Evolutionary conservation across 1,284 basidiomycete genomes (phyloP).

Genomic region (Moesziomyces parantarcticus): DNA sequence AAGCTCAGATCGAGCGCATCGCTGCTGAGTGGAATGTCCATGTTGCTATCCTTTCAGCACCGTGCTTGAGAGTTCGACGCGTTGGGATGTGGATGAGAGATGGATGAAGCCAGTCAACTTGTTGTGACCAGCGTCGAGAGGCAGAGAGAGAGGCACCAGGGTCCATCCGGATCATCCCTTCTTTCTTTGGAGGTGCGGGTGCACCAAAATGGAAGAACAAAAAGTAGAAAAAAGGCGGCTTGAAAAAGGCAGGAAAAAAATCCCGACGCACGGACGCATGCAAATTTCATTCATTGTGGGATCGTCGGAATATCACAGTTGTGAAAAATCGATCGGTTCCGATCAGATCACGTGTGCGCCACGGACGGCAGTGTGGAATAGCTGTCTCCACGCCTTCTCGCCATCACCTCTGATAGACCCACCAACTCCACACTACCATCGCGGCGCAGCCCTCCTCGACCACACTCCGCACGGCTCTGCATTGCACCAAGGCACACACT

Average conservation of each 20-base stretch:
- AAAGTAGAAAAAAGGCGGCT: not conserved
- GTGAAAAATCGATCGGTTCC: constrained; percentile 17
- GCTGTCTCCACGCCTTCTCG: not conserved
- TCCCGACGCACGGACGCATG: constrained; percentile 10
- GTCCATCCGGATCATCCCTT: not conserved
- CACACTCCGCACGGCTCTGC: not conserved
- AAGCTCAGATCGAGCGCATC: constrained; percentile 91
- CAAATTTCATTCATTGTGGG: not conserved
- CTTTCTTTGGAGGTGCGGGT: too few relatives aligned
- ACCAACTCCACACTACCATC: not conserved
- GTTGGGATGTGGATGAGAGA: not conserved
- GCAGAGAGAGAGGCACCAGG: constrained; percentile 6
- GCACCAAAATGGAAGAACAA: not conserved
- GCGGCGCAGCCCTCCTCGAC: not conserved
- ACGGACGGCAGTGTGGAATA: too few relatives aligned
- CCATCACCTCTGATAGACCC: constrained; percentile 4
- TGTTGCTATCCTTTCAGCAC: constrained; percentile 8
- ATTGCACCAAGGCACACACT: not conserved
- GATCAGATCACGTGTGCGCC: constrained; percentile 15
- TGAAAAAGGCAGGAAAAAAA: not conserved
- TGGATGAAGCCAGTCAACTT: too few relatives aligned
- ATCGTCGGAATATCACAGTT: not conserved
- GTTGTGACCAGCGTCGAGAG: not conserved
- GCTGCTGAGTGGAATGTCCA: constrained; percentile 70
- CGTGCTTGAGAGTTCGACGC: too few relatives aligned